Conservation (phyloP, 2,329 filamentous ascomycete species). For the Alternaria burnsii region DNA sequence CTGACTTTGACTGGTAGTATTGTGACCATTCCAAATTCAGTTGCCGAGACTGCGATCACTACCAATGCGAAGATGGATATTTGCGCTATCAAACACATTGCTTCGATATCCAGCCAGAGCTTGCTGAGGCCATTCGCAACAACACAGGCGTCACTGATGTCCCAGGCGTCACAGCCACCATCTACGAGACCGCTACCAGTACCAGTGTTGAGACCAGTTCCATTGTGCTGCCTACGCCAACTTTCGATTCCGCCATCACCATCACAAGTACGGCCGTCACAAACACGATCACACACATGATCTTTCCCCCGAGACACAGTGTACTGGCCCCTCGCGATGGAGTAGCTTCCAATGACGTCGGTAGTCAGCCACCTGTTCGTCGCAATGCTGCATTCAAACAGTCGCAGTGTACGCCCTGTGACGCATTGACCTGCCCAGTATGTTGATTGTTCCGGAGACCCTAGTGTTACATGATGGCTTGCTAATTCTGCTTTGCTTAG, state of each 20-base stretch:
- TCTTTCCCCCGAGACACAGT: background rate
- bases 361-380: background rate
- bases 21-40: background rate
- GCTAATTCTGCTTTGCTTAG: background rate
- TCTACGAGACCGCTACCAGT: background rate
- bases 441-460: background rate
- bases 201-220: background rate
- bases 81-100: background rate
- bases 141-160: background rate
- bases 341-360: background rate
- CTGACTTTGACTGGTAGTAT: background rate
- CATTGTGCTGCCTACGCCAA: background rate
- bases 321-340: background rate
- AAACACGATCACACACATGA: background rate
- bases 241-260: background rate
- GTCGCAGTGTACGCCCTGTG: slow-evolving; percentile 8
- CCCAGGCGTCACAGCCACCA: background rate
- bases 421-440: slow-evolving; percentile 3
- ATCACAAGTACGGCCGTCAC: background rate
- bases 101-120: slow-evolving; percentile 1
- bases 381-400: slow-evolving; percentile 2
- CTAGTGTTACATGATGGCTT: background rate
- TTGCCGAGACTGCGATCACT: background rate
- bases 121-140: background rate
- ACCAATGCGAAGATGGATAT: background rate